These are phyloP conservation scores for Eucalyptus curtisii DNA, from an alignment of 345 rosid genomes.

Conservation along the genomic window DNA sequence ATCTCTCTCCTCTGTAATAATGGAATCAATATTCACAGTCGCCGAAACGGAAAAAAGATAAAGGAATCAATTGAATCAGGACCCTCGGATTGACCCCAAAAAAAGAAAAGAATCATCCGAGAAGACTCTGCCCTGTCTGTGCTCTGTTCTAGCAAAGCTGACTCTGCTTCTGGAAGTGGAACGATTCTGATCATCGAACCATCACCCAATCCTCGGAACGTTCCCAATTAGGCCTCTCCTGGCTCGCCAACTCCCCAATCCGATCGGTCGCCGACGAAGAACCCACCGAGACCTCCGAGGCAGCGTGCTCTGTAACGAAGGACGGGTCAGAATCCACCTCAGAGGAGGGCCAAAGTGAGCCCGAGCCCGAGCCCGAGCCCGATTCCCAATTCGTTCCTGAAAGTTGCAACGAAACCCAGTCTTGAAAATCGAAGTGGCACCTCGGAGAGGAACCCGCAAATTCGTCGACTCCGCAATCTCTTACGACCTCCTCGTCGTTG, in stretches of 20 bases:
- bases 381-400: background rate
- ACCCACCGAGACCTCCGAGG: background rate
- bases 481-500: background rate
- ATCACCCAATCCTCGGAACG: background rate
- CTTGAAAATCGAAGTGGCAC: background rate
- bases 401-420: background rate
- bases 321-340: background rate
- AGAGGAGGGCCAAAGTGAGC: background rate
- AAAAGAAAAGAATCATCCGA: background rate
- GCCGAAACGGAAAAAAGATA: background rate
- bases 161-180: background rate
- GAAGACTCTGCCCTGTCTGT: background rate
- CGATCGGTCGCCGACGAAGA: background rate
- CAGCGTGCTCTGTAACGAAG: background rate
- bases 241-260: background rate
- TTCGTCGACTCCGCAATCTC: background rate
- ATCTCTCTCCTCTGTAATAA: background rate
- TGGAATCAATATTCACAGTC: background rate
- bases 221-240: background rate
- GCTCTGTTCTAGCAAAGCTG: background rate
- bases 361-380: background rate
- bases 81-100: background rate
- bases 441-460: background rate
- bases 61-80: background rate
- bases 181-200: background rate